Conservation (phyloP, 495 filamentous ascomycete species). For the Hypomontagnella submonticulosa region DNA sequence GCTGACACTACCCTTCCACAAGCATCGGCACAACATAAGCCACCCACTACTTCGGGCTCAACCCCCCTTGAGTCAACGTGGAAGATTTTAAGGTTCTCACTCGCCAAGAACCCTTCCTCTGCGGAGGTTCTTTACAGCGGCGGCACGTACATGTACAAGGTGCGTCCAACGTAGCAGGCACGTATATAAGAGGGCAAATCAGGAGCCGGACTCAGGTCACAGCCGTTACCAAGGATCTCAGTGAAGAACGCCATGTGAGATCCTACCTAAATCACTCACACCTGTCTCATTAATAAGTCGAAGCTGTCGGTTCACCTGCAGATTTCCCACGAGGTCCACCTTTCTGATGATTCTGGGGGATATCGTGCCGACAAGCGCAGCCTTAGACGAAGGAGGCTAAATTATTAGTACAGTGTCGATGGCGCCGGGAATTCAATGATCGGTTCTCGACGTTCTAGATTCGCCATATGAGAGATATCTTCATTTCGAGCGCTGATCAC, state of each 20-base stretch:
- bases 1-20: slow-evolving; percentile 39
- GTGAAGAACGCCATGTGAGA: slow-evolving; percentile 37
- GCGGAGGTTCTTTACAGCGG: slow-evolving; percentile 39
- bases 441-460: slow-evolving; percentile 27
- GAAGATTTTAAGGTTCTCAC: slow-evolving; percentile 44
- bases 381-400: slow-evolving; percentile 3
- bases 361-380: slow-evolving; percentile 1
- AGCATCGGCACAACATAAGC: slow-evolving; percentile 41
- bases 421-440: slow-evolving; percentile 8
- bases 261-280: slow-evolving; percentile 37
- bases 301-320: slow-evolving; percentile 6
- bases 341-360: slow-evolving; percentile 1
- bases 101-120: slow-evolving; percentile 38
- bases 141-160: slow-evolving; percentile 41
- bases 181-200: slow-evolving; percentile 28
- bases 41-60: slow-evolving; percentile 41
- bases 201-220: slow-evolving; percentile 35
- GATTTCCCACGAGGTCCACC: slow-evolving; percentile 8
- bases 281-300: slow-evolving; percentile 4
- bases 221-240: slow-evolving; percentile 45
- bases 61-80: slow-evolving; percentile 36
- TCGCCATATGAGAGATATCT: background rate
- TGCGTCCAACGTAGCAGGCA: slow-evolving; percentile 28
- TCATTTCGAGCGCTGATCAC: slow-evolving; percentile 23
- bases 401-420: slow-evolving; percentile 3